These are phyloP conservation scores for Helianthus annuus DNA, from an alignment of 129 eudicot genomes.

Conservation along the genomic window DNA sequence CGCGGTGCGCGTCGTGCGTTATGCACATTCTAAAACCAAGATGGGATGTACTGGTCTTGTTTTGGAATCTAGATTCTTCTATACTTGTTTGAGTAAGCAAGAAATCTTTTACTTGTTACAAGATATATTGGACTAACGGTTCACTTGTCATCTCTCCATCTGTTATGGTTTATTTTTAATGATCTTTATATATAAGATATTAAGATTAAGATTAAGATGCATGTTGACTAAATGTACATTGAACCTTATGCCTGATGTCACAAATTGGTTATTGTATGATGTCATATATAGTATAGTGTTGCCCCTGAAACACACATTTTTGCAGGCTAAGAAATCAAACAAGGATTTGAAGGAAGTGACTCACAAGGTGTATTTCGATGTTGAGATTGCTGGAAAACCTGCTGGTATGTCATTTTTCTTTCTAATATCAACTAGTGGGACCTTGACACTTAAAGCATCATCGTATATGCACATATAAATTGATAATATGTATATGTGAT, in stretches of 20 bases:
- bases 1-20: too few relatives aligned
- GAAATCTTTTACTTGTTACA: background rate
- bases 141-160: background rate
- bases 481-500: too few relatives aligned
- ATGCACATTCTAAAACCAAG: too few relatives aligned
- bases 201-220: too few relatives aligned
- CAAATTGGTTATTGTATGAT: background rate
- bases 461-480: background rate
- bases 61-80: background rate
- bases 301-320: background rate
- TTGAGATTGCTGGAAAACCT: slow-evolving; percentile 84
- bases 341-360: slow-evolving; percentile 77
- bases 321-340: slow-evolving; percentile 78
- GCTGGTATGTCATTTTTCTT: slow-evolving; percentile 58
- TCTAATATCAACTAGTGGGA: background rate
- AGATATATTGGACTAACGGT: too few relatives aligned
- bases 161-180: background rate
- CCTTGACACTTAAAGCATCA: slow-evolving; percentile 12
- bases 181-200: background rate
- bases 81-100: background rate
- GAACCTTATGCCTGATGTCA: background rate
- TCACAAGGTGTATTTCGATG: slow-evolving; percentile 70
- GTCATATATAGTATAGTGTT: background rate
- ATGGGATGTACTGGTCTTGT: background rate
- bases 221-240: too few relatives aligned